Evolutionary conservation across 73 alveolate species (phyloP), one percentile per base, ranked within the genome.

Genomic region (Paramecium biaurelia): DNA sequence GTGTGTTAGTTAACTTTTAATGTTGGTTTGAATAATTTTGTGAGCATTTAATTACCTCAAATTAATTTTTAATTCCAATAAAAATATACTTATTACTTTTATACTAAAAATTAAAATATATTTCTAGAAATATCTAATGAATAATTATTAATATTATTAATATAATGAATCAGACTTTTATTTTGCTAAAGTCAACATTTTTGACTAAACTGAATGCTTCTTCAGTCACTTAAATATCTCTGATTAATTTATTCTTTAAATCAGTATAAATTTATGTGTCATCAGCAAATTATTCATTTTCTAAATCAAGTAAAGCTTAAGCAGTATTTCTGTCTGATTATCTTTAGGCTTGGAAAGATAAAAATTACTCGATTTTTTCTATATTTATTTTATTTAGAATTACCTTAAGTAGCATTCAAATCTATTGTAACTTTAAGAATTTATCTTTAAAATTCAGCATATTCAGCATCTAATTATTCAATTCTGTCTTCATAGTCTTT

Each of bases 381-480:
- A 37, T 53, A 5, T 53, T 28, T 6, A 8, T n/a, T 5, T 15
- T 6, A 28, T 37, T 12, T 5, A n/a, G 14, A 74, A 14, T n/a
- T 74, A 74, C 87, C 87, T 74, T 79, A 79, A 12, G 90, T 79
- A 26, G 90, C 90, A 45, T 23, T 47, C 49, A 79, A 79, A 24
- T 79, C 70, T 2, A 79, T 34, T 14, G 70, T 79, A 10, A 45
- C 35, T 24, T 79, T 79, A 18, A 23, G 11, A 20, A 79, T 79
- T 43, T 79, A 79, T 79, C 90, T 79, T 79, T 47, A 20, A 76
- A 79, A 79, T 79, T 79, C 90, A 79, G 90, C 90, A 79, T 79
- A 79, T 79, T 79, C 90, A 34, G n/a, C 76, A 42, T 79, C 45
- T 21, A 79, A 79, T 79, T 79, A 79, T 79, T 79, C 41, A 63